Conservation (phyloP, 805 yeast genomes). For the Lipomyces sp. region DNA sequence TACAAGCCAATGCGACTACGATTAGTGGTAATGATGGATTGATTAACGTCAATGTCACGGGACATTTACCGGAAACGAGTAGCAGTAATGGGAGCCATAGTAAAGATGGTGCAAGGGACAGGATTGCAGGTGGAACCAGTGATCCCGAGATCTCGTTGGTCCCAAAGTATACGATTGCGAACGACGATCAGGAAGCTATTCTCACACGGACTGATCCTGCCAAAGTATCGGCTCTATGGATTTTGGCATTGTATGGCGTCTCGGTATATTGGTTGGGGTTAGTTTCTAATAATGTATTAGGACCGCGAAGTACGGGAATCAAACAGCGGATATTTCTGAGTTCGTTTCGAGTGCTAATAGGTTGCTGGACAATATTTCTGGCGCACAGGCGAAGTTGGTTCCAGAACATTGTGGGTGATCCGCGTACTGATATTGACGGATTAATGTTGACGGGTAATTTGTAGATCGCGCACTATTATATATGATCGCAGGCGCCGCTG, state of each 20-base stretch:
- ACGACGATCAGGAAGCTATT: conserved; percentile 19
- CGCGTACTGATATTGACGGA: not conserved
- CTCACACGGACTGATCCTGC: conserved; percentile 19
- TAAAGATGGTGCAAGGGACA: not conserved
- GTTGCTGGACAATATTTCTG: conserved; percentile 13
- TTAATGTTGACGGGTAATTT: not conserved
- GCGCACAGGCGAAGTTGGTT: conserved; percentile 23
- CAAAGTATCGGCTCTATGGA: conserved; percentile 27
- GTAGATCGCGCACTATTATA: conserved; percentile 19
- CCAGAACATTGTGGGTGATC: conserved; percentile 17
- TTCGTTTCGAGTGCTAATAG: conserved; percentile 10
- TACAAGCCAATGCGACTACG: conserved; percentile 14
- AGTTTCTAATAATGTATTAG: not conserved
- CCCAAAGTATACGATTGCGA: not conserved
- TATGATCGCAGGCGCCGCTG: conserved; percentile 7
- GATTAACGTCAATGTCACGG: not conserved
- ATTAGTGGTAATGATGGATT: not conserved
- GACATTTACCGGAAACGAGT: not conserved
- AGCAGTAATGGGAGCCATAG: not conserved
- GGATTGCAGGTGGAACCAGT: not conserved
- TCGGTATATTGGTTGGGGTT: not conserved
- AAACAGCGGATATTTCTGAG: conserved; percentile 7
- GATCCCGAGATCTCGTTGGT: not conserved
- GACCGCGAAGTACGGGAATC: not conserved
- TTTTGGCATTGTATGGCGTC: conserved; percentile 26